Base-by-base conservation (phyloP, 1,284 basidiomycete species). In the Anthracocystis setariae region DNA sequence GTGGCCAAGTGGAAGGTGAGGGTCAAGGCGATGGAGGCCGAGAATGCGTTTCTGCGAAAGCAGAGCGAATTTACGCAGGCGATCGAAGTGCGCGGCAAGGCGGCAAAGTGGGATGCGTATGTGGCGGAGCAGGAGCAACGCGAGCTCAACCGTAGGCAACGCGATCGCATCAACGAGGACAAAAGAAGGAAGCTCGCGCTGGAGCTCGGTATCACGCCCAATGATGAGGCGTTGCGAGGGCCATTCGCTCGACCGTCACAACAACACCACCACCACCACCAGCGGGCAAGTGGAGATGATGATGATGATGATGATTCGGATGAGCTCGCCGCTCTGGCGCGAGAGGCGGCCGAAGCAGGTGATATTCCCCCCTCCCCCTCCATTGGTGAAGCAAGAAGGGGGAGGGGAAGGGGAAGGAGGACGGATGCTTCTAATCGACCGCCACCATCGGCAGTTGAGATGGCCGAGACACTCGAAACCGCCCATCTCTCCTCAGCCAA, bases 291-390 rank as follows among this genome's bases (percentile, higher is more conserved):
- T n/a, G n/a, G n/a, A n/a, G n/a, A n/a, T n/a, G n/a, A n/a, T n/a
- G n/a, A n/a, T n/a, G n/a, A n/a, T n/a, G n/a, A n/a, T n/a, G n/a
- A n/a, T n/a, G n/a, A n/a, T n/a, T 5, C 66, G 44, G 68, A 72
- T 32, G 69, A 72, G 25, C 55, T 72, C 2, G 59, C 63, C 1
- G 59, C 63, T 9, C 25, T 72, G 12, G 69, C 69, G 2, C 17
- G 20, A 0, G 69, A 72, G 44, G 63, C 69, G 17, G 55, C 51
- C 9, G 55, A 66, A 40, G 69, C 69, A 0, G 69, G 69, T 7
- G 62, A 50, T 23, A 7, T n/a, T n/a, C n/a, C n/a, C n/a, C n/a
- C n/a, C n/a, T n/a, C n/a, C n/a, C n/a, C n/a, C n/a, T n/a, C n/a
- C n/a, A n/a, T n/a, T n/a, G n/a, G n/a, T n/a, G n/a, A 8, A 9